Percentiles rank a stretch among this genome's conserved stretches.
Conservation (phyloP, 352 stramenopile species). For the Albugo laibachii region DNA sequence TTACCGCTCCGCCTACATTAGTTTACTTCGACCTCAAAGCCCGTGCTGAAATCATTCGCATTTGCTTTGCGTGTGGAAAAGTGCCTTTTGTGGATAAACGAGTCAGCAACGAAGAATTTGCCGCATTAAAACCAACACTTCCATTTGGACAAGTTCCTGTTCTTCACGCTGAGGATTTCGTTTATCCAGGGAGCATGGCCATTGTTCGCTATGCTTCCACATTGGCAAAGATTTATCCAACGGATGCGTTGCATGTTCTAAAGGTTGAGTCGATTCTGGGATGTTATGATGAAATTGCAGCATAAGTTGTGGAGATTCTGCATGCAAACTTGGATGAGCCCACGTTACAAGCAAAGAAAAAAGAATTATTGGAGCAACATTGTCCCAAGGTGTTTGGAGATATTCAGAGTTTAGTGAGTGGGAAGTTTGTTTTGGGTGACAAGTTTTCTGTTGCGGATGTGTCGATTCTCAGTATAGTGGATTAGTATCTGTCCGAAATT, state of each 20-base stretch:
- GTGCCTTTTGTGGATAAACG: constrained; percentile 32
- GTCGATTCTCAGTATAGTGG: constrained; percentile 1
- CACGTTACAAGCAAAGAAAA: too few species aligned
- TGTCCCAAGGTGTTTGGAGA: too few species aligned
- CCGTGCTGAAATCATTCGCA: constrained; percentile 26
- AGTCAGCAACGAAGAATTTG: constrained; percentile 12
- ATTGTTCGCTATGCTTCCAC: constrained; percentile 33
- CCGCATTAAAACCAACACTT: constrained; percentile 13
- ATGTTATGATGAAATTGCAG: constrained; percentile 6
- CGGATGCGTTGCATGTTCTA: constrained; percentile 16
- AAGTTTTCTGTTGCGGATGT: constrained; percentile 12
- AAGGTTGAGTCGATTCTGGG: constrained; percentile 21
- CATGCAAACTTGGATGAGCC: too few species aligned
- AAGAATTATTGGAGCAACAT: too few species aligned
- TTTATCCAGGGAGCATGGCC: constrained; percentile 29
- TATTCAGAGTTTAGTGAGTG: constrained; percentile 9
- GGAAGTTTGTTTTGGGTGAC: constrained; percentile 13
- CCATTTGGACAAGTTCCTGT: constrained; percentile 26
- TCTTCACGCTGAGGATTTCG: constrained; percentile 23
- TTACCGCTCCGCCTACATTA: too few species aligned
- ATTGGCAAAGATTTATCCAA: constrained; percentile 24
- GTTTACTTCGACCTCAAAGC: constrained; percentile 29
- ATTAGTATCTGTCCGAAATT: not conserved
- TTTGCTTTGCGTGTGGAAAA: too few species aligned
- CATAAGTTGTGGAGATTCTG: too few species aligned